phyloP scores from a whole-genome alignment of 1,284 basidiomycete genomes.

The Malassezia furfur region DNA sequence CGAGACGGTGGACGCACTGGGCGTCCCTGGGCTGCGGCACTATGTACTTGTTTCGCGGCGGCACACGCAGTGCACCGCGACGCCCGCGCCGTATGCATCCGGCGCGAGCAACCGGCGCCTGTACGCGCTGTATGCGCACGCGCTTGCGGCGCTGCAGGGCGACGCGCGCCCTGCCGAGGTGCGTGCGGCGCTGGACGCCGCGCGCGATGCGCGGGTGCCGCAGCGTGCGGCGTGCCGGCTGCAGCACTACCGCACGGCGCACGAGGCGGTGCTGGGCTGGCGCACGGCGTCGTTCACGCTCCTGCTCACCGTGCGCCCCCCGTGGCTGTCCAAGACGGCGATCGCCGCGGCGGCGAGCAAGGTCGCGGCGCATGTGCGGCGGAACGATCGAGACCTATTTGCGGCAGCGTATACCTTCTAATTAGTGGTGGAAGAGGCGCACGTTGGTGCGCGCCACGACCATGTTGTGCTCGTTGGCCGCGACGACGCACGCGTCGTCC shows the following conservation, averaged over 20 bases:
- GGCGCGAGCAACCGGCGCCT: neutral
- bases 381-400: slow-evolving; percentile 1
- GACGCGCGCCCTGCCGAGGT: neutral
- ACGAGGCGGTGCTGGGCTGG: slow-evolving; percentile 66
- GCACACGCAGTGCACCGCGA: slow-evolving; percentile 17
- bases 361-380: slow-evolving; percentile 2
- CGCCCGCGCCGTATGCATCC: neutral
- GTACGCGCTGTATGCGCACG: slow-evolving; percentile 2
- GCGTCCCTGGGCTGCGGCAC: slow-evolving; percentile 77
- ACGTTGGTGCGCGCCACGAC: slow-evolving; percentile 43
- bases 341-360: slow-evolving; percentile 76
- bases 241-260: slow-evolving; percentile 64
- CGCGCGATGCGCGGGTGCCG: neutral
- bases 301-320: slow-evolving; percentile 70
- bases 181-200: neutral
- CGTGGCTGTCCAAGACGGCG: slow-evolving; percentile 68
- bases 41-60: slow-evolving; percentile 82
- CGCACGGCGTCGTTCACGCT: slow-evolving; percentile 86
- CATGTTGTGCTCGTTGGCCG: slow-evolving; percentile 42
- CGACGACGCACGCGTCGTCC: slow-evolving; percentile 57
- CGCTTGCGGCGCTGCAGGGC: slow-evolving; percentile 7
- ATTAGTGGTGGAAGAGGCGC: slow-evolving; percentile 47
- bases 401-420: slow-evolving; percentile 12
- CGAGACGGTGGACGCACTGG: slow-evolving; percentile 55
- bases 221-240: slow-evolving; percentile 7